Evolutionary conservation across 2,329 filamentous ascomycete species (phyloP), one percentile per base, ranked within the genome.

Genomic region (Paraphaeosphaeria sporulosa): DNA sequence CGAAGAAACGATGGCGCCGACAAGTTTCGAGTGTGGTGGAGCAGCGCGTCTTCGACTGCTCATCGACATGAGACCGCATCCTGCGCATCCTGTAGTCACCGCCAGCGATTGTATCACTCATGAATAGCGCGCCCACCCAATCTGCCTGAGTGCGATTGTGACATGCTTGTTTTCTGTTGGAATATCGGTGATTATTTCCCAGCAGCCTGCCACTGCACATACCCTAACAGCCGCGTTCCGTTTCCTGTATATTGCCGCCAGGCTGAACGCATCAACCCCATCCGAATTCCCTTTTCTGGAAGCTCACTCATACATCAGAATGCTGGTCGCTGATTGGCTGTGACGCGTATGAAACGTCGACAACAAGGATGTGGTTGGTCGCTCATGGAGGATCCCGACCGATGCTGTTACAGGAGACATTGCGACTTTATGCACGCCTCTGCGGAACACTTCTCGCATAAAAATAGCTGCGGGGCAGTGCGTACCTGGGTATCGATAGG

Each of bases 381-480:
- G 51, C 19, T 40, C 21, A n/a, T n/a, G 44, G 52, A 12, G 15
- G 25, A 59, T 36, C 54, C 54, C 60, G 43, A 58, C 61, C 30
- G 42, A 17, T 7, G 9, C 3, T 38, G 64, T 66, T 57, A 57
- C 64, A 64, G 60, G 48, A 34, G 17, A 43, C 46, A 66, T 63
- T 61, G 49, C 60, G 60, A 56, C 44, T 62, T 66, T 53, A 66
- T 66, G 64, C 64, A 54, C 15, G 25, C 25, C 51, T 40, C 21
- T 51, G n/a, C n/a, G 15, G 27, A 25, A 30, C 15, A 15, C 15
- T 42, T 34, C 9, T 25, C 15, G 19, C 55, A 49, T 55, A 57
- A 62, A 62, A 62, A 62, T 62, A 58, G 51, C 9, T 49, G 21
- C 42, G 55, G 40, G 46, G 54, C 30, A 23, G 42, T 23, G 42